These are phyloP conservation scores for Cephaloascus fragrans DNA, from an alignment of 805 yeast genomes.

Conservation along the genomic window DNA sequence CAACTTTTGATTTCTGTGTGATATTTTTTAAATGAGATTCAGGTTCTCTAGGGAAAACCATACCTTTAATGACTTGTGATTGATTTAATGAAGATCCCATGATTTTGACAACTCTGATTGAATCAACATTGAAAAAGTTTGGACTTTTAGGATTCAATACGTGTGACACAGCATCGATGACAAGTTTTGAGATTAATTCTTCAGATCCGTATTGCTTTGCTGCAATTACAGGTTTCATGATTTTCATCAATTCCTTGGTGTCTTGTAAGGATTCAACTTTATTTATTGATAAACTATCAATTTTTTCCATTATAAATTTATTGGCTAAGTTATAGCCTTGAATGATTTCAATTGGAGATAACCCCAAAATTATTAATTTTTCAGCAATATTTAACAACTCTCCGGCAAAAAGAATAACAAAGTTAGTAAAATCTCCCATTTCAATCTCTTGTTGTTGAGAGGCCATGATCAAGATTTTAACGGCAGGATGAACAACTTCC, in stretches of 20 bases:
- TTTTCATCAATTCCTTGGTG: conserved; percentile 51
- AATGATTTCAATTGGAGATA: conserved; percentile 84
- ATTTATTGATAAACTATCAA: conserved; percentile 58
- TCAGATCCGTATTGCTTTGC: conserved; percentile 92
- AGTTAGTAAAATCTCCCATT: conserved; percentile 94
- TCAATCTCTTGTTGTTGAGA: conserved; percentile 94
- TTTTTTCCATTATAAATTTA: conserved; percentile 56
- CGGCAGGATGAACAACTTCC: conserved; percentile 96
- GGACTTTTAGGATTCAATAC: conserved; percentile 67
- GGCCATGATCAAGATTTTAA: conserved; percentile 91
- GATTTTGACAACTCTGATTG: conserved; percentile 89
- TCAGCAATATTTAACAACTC: conserved; percentile 83
- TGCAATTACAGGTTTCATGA: conserved; percentile 78
- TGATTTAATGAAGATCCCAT: conserved; percentile 79
- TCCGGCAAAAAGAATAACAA: conserved; percentile 88
- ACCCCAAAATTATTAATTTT: conserved; percentile 72
- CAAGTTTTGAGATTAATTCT: conserved; percentile 63
- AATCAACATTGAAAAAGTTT: conserved; percentile 75
- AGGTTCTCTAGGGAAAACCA: conserved; percentile 98
- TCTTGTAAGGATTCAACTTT: conserved; percentile 48
- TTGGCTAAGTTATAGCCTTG: conserved; percentile 91
- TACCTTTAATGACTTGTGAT: conserved; percentile 84
- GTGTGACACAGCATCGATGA: conserved; percentile 74
- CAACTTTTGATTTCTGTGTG: conserved; percentile 63
- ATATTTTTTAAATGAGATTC: conserved; percentile 77